Percentiles rank a stretch among this genome's conserved stretches.
These are phyloP conservation scores for Penicillium vulpinum DNA, from an alignment of 2,329 filamentous ascomycete genomes.

Conservation along the genomic window DNA sequence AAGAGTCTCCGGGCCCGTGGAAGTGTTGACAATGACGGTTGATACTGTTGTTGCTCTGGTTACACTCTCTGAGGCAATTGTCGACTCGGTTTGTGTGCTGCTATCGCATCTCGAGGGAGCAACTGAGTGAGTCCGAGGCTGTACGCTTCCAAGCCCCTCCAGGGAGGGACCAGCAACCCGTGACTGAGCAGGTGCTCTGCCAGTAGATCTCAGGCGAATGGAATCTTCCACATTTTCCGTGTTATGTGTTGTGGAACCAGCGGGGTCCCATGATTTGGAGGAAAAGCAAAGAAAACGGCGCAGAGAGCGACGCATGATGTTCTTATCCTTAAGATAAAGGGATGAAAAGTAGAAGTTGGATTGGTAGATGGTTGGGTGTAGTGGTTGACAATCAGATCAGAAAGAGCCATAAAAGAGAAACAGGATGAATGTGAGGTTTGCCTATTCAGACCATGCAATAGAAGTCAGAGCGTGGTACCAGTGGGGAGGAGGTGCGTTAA, in stretches of 20 bases:
- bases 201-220: conserved; percentile 10
- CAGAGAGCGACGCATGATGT: conserved; percentile 15
- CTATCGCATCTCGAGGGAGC: conserved; percentile 7
- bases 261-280: neutral
- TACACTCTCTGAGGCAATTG: conserved; percentile 14
- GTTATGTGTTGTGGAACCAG: neutral
- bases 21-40: conserved; percentile 11
- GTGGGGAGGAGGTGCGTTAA: neutral
- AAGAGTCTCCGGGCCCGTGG: conserved; percentile 7
- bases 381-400: neutral
- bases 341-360: neutral
- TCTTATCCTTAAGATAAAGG: neutral
- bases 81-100: conserved; percentile 12
- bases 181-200: conserved; percentile 1
- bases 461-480: neutral
- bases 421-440: neutral
- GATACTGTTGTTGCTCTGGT: conserved; percentile 16
- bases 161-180: conserved; percentile 1
- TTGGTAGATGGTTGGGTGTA: neutral
- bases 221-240: neutral
- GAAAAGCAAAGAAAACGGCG: conserved; percentile 22
- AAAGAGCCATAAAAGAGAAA: neutral
- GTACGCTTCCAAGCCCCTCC: neutral
- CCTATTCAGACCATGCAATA: neutral
- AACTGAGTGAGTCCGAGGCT: neutral